These are phyloP conservation scores for Sclerotinia borealis DNA, from an alignment of 2,329 filamentous ascomycete genomes.

Conservation along the genomic window DNA sequence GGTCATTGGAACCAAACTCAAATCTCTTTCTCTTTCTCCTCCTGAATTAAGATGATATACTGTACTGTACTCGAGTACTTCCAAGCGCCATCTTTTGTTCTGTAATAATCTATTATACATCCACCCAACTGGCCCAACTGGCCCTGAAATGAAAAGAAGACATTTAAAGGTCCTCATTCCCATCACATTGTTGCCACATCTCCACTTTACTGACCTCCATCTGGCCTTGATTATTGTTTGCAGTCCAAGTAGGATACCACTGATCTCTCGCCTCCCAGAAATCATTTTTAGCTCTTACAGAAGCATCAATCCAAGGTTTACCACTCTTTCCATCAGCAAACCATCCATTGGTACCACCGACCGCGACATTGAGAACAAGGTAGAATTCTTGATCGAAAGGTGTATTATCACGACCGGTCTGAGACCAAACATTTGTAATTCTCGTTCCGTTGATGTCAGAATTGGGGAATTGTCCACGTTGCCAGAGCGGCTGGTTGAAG, in stretches of 20 bases:
- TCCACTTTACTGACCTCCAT: slow-evolving; percentile 65
- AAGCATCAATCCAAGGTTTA: slow-evolving; percentile 75
- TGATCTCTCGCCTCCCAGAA: slow-evolving; percentile 64
- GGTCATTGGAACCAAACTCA: background rate
- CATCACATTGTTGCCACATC: slow-evolving; percentile 66
- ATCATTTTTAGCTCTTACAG: slow-evolving; percentile 60
- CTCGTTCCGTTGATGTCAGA: slow-evolving; percentile 60
- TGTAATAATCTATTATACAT: background rate
- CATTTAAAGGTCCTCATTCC: slow-evolving; percentile 38
- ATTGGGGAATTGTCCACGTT: slow-evolving; percentile 61
- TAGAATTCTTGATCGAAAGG: slow-evolving; percentile 75
- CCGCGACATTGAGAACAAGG: slow-evolving; percentile 68
- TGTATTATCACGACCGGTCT: slow-evolving; percentile 54
- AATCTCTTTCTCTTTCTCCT: background rate
- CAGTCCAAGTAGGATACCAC: slow-evolving; percentile 68
- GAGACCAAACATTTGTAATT: slow-evolving; percentile 57
- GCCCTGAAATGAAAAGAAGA: background rate
- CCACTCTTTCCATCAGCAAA: slow-evolving; percentile 64
- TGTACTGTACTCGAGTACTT: no score
- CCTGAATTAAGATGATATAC: background rate
- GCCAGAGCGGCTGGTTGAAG: slow-evolving; percentile 62
- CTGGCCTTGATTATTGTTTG: slow-evolving; percentile 44
- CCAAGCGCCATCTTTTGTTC: background rate
- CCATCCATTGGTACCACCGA: slow-evolving; percentile 77
- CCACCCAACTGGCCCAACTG: no score